Percentiles rank a stretch among this genome's conserved stretches.
Evolutionary conservation across 176 grass and related monocot genomes (phyloP).

Genomic region (Raddia distichophylla): DNA sequence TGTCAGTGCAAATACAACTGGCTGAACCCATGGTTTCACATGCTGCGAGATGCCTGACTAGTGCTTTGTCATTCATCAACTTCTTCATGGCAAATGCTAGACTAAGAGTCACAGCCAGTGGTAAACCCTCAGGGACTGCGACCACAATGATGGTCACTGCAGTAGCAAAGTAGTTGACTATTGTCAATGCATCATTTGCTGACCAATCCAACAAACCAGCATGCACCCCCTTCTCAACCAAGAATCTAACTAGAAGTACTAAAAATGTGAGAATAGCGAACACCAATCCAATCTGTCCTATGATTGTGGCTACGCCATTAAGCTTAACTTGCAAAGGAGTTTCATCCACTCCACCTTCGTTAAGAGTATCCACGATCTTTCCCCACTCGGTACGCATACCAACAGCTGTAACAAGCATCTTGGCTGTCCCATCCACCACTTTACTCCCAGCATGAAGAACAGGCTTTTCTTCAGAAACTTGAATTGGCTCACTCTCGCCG

Average conservation of each 20-base stretch:
- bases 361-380: conserved; percentile 73
- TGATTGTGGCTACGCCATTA: conserved; percentile 79
- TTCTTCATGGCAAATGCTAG: conserved; percentile 99
- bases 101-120: conserved; percentile 86
- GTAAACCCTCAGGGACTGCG: conserved; percentile 88
- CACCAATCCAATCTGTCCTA: conserved; percentile 79
- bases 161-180: conserved; percentile 88
- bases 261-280: conserved; percentile 83
- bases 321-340: conserved; percentile 97
- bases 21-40: conserved; percentile 98
- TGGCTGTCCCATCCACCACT: conserved; percentile 77
- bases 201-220: conserved; percentile 66
- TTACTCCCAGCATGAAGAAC: conserved; percentile 84
- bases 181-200: conserved; percentile 63
- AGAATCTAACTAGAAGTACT: conserved; percentile 67
- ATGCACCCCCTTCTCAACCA: conserved; percentile 55
- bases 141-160: conserved; percentile 90
- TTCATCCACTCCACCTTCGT: conserved; percentile 72
- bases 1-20: conserved; percentile 90
- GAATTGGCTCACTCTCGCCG: conserved; percentile 76
- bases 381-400: conserved; percentile 90
- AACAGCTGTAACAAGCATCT: conserved; percentile 81
- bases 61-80: conserved; percentile 81
- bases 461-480: conserved; percentile 65
- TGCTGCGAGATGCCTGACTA: conserved; percentile 84